phyloP scores from a whole-genome alignment of 371 early-diverging fungal genomes.

The Mucor racemosus region DNA sequence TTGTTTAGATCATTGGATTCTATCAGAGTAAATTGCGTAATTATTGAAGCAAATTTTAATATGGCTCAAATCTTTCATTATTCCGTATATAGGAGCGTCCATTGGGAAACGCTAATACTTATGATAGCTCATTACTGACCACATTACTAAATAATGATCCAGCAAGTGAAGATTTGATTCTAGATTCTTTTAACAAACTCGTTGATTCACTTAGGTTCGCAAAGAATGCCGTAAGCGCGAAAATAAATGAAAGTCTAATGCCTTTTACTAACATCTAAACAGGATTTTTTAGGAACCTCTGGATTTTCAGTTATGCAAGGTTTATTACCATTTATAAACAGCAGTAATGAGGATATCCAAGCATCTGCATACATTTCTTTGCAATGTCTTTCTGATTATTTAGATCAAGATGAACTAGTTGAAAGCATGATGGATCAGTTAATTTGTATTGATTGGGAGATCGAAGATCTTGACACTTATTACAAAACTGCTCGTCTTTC shows the following conservation, averaged over 20 bases:
- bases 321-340: constrained; percentile 2
- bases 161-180: neutral
- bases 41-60: neutral
- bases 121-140: neutral
- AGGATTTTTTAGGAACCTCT: neutral
- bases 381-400: neutral
- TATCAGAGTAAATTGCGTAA: neutral
- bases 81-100: neutral
- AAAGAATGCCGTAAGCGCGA: neutral
- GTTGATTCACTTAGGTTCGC: neutral
- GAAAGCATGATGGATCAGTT: constrained; percentile 23
- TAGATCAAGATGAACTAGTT: constrained; percentile 19
- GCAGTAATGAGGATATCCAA: neutral
- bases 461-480: neutral
- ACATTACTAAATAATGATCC: neutral
- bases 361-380: constrained; percentile 2
- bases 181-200: neutral
- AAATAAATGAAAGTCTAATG: neutral
- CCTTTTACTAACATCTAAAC: neutral
- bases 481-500: constrained; percentile 1
- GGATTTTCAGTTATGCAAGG: neutral
- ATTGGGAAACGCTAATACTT: neutral
- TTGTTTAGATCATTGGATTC: neutral
- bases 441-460: constrained; percentile 13
- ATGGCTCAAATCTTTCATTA: neutral